Evolutionary conservation across 176 grass and related monocot species (phyloP).

Genomic region (Musa beccarii): DNA sequence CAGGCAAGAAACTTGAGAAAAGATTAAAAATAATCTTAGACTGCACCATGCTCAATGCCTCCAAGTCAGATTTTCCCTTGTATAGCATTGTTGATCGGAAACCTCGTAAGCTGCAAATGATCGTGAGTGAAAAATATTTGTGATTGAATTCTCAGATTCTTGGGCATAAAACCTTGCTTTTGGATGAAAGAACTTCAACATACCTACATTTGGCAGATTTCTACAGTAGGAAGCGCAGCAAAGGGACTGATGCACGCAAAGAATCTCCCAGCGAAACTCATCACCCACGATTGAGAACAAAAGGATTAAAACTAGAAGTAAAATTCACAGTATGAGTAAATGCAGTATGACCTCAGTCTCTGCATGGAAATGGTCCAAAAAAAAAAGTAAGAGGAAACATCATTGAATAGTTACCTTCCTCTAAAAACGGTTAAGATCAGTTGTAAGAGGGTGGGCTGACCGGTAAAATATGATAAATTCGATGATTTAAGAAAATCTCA

Average conservation of each 20-base stretch:
- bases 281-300: no score
- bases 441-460: no score
- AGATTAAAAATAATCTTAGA: neutral
- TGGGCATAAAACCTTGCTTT: neutral
- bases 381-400: no score
- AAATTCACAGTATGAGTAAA: no score
- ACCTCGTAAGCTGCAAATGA: no score
- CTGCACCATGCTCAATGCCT: neutral
- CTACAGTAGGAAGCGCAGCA: neutral
- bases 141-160: neutral
- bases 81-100: neutral
- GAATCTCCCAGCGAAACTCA: neutral
- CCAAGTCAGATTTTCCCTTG: neutral
- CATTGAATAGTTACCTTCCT: neutral
- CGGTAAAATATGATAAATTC: no score
- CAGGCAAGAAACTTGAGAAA: neutral
- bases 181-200: neutral
- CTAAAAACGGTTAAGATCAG: no score
- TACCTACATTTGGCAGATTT: neutral
- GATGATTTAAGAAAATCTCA: no score
- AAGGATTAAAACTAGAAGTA: no score
- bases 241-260: neutral
- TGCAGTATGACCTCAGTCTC: no score
- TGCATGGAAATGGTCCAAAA: no score
- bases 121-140: neutral